phyloP scores from a whole-genome alignment of 1,284 basidiomycete genomes.

The Irpex sp. region DNA sequence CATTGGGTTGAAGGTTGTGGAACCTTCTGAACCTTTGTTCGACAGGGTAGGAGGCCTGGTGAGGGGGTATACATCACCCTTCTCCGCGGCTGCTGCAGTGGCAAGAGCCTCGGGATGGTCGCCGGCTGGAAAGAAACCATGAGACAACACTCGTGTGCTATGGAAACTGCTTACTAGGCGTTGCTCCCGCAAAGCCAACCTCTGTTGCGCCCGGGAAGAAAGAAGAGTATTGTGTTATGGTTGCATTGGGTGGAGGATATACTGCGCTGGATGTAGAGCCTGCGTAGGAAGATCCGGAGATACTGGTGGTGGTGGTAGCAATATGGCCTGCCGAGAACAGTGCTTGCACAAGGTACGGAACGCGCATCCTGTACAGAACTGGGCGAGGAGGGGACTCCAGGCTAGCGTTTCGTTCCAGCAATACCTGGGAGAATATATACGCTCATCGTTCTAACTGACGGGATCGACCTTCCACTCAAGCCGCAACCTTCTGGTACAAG shows the following conservation, averaged over 20 bases:
- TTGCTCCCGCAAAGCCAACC: conserved; percentile 28
- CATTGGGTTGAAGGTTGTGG: conserved; percentile 20
- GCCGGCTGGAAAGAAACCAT: conserved; percentile 10
- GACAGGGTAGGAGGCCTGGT: conserved; percentile 10
- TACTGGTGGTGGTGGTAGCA: background rate
- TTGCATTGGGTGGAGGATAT: conserved; percentile 26
- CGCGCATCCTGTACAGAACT: background rate
- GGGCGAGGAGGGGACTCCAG: background rate
- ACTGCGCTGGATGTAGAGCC: conserved; percentile 23
- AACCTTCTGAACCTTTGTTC: background rate
- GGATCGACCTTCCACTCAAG: too few species aligned
- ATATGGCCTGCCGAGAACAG: background rate
- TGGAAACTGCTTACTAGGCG: conserved; percentile 21
- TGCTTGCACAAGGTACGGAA: background rate
- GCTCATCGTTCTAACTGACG: too few species aligned
- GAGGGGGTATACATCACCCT: conserved; percentile 6
- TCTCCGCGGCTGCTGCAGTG: background rate
- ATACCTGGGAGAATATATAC: too few species aligned
- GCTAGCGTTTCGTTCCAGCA: too few species aligned
- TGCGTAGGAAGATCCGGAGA: conserved; percentile 21
- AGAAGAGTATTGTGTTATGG: conserved; percentile 17
- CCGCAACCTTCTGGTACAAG: too few species aligned
- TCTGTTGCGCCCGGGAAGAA: conserved; percentile 25
- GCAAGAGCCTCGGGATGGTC: conserved; percentile 4
- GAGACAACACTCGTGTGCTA: background rate